phyloP scores from a whole-genome alignment of 805 yeast species.

The Suhomyces sp. region DNA sequence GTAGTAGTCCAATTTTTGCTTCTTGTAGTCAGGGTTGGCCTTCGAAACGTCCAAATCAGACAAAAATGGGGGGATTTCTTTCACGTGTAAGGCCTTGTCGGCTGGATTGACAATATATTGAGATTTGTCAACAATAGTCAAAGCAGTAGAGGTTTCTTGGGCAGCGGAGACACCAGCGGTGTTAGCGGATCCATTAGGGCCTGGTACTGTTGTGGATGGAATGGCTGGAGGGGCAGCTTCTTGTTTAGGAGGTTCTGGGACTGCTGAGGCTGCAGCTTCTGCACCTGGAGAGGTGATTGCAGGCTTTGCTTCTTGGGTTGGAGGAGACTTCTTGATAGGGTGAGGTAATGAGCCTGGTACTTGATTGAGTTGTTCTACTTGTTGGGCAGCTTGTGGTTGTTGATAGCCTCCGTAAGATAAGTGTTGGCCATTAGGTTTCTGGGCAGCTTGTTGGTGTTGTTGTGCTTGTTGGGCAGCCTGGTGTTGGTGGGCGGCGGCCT shows the following conservation, averaged over 20 bases:
- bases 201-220: background rate
- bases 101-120: conserved; percentile 44
- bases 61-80: conserved; percentile 79
- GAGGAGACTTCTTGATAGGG: conserved; percentile 18
- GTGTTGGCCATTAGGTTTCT: conserved; percentile 15
- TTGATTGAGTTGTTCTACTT: conserved; percentile 11
- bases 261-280: conserved; percentile 13
- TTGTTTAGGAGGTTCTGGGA: background rate
- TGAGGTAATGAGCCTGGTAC: conserved; percentile 12
- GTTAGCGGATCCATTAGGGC: conserved; percentile 16
- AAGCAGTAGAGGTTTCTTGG: conserved; percentile 29
- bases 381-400: conserved; percentile 16
- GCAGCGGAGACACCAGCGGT: conserved; percentile 22
- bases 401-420: conserved; percentile 15
- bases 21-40: conserved; percentile 75
- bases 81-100: conserved; percentile 55
- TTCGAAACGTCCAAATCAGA: conserved; percentile 75
- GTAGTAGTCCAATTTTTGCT: conserved; percentile 81
- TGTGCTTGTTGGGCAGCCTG: conserved; percentile 42
- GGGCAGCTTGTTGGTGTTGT: conserved; percentile 31
- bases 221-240: conserved; percentile 5
- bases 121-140: conserved; percentile 38
- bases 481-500: conserved; percentile 33
- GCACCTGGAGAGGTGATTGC: conserved; percentile 9
- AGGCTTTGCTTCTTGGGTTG: conserved; percentile 16